These are phyloP conservation scores for Leishmania major DNA, from an alignment of 208 protist genomes.

Conservation along the genomic window DNA sequence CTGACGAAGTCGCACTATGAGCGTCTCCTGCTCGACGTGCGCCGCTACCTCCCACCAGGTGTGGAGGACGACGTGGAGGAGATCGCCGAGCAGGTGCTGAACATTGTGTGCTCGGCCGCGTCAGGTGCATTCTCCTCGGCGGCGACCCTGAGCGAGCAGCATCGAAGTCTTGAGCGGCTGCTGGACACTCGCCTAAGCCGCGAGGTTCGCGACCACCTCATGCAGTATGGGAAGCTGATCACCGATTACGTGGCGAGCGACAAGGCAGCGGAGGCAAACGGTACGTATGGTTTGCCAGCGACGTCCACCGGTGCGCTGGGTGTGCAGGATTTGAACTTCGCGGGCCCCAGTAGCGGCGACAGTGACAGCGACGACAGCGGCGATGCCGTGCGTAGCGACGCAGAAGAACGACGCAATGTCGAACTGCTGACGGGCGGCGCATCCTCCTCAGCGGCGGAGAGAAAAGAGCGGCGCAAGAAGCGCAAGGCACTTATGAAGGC, in stretches of 20 bases:
- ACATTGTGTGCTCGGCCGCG: slow-evolving; percentile 54
- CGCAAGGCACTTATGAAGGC: slow-evolving; percentile 37
- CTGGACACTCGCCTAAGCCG: slow-evolving; percentile 69
- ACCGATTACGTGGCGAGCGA: slow-evolving; percentile 79
- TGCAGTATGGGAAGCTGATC: slow-evolving; percentile 78
- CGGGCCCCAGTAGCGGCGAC: slow-evolving; percentile 29
- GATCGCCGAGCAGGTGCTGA: slow-evolving; percentile 78
- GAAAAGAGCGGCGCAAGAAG: slow-evolving; percentile 31
- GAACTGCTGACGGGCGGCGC: slow-evolving; percentile 32
- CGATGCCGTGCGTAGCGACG: slow-evolving; percentile 19
- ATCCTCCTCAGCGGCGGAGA: slow-evolving; percentile 15
- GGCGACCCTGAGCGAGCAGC: slow-evolving; percentile 44
- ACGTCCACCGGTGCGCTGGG: slow-evolving; percentile 15
- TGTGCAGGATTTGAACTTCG: slow-evolving; percentile 35
- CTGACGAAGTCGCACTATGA: slow-evolving; percentile 80
- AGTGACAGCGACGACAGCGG: slow-evolving; percentile 12
- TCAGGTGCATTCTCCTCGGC: slow-evolving; percentile 17
- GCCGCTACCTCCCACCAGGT: slow-evolving; percentile 78
- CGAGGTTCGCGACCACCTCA: slow-evolving; percentile 61
- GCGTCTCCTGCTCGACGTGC: slow-evolving; percentile 74
- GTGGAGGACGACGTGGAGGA: slow-evolving; percentile 76
- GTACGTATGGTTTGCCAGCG: slow-evolving; percentile 5
- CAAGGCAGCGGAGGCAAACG: slow-evolving; percentile 5
- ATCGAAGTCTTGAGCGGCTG: slow-evolving; percentile 62
- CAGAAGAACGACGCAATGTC: slow-evolving; percentile 34